Conservation (phyloP, 2,329 filamentous ascomycete species). For the Fusarium setosum region DNA sequence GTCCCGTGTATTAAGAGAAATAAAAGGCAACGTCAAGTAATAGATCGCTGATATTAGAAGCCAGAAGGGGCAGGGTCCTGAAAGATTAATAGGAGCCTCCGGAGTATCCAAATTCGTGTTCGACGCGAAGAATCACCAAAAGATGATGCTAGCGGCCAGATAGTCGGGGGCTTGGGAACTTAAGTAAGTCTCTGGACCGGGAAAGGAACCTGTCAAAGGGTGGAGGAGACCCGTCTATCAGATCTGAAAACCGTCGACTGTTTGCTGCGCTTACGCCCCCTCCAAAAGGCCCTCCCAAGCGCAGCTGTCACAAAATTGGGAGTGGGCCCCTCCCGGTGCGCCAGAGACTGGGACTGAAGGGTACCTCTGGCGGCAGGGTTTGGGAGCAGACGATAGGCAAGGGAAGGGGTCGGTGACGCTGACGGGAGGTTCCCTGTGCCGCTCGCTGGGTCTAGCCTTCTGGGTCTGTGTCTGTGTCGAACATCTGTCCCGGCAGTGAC, state of each 20-base stretch:
- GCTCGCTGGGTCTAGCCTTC: constrained; percentile 36
- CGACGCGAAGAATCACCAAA: constrained; percentile 30
- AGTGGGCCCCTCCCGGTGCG: constrained; percentile 35
- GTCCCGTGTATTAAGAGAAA: constrained; percentile 22
- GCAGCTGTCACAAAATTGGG: constrained; percentile 44
- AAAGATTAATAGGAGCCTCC: constrained; percentile 29
- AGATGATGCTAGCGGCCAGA: constrained; percentile 30
- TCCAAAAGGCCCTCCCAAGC: constrained; percentile 33
- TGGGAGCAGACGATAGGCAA: constrained; percentile 30
- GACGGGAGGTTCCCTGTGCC: constrained; percentile 38
- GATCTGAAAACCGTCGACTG: constrained; percentile 42
- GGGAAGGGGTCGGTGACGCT: constrained; percentile 34
- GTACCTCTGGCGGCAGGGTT: constrained; percentile 34
- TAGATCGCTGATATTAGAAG: constrained; percentile 17
- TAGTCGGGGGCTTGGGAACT: constrained; percentile 43
- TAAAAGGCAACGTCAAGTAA: constrained; percentile 16
- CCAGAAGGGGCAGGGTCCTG: neutral
- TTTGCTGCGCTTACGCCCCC: constrained; percentile 38
- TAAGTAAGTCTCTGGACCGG: constrained; percentile 44
- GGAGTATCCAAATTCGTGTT: constrained; percentile 24
- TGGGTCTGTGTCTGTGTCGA: constrained; percentile 30
- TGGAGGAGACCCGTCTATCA: constrained; percentile 44
- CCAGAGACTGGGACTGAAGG: constrained; percentile 42
- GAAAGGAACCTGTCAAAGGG: constrained; percentile 44
- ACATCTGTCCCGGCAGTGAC: constrained; percentile 41